phyloP scores from a whole-genome alignment of 2,329 filamentous ascomycete species.

The Cercospora janseana region DNA sequence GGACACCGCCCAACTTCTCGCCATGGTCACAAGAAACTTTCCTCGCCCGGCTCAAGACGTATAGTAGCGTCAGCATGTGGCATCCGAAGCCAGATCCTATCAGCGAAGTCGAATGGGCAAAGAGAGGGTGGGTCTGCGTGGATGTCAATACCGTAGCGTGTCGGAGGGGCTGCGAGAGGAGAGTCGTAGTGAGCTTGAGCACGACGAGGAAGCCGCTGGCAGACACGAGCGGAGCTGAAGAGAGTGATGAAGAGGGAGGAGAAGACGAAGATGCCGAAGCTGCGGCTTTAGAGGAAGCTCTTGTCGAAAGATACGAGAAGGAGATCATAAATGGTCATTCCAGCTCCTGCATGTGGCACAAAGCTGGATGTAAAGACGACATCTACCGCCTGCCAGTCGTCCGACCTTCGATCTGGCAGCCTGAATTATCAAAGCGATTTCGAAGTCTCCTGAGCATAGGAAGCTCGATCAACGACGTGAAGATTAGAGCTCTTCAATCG shows the following conservation, averaged over 20 bases:
- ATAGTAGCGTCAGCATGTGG: slow-evolving; percentile 89
- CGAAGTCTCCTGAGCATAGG: slow-evolving; percentile 30
- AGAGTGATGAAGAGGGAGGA: slow-evolving; percentile 50
- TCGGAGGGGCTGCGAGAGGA: slow-evolving; percentile 73
- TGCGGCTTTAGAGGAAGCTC: slow-evolving; percentile 54
- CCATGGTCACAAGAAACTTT: slow-evolving; percentile 84
- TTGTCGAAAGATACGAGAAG: slow-evolving; percentile 73
- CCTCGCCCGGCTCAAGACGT: slow-evolving; percentile 76
- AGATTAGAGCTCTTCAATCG: slow-evolving; percentile 20
- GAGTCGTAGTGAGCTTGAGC: slow-evolving; percentile 77
- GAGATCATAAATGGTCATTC: slow-evolving; percentile 73
- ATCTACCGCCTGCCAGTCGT: slow-evolving; percentile 59
- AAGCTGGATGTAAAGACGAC: slow-evolving; percentile 77
- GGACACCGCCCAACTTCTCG: slow-evolving; percentile 65
- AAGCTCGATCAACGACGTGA: slow-evolving; percentile 31
- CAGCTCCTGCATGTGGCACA: slow-evolving; percentile 81
- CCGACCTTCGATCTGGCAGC: slow-evolving; percentile 38
- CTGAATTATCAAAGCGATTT: slow-evolving; percentile 34
- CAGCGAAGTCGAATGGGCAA: slow-evolving; percentile 91
- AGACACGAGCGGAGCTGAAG: slow-evolving; percentile 24
- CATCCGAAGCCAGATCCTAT: slow-evolving; percentile 84
- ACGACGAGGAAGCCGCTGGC: slow-evolving; percentile 28
- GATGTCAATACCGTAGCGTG: slow-evolving; percentile 82
- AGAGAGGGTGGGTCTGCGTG: slow-evolving; percentile 84
- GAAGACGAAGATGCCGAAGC: slow-evolving; percentile 32